Conservation (phyloP, 805 yeast genomes). For the Saturnispora ahearnii region DNA sequence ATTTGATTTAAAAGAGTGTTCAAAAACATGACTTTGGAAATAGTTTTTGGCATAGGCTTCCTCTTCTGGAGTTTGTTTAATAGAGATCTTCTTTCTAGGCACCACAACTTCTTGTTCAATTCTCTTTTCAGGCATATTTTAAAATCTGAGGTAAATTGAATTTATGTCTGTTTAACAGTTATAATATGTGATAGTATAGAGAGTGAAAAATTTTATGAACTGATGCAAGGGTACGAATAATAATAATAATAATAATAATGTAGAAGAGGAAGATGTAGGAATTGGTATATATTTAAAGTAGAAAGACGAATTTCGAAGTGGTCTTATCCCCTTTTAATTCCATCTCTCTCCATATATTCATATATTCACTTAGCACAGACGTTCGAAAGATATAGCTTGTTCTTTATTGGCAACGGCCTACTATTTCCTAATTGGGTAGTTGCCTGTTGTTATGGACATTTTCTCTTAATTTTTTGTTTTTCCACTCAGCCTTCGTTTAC, state of each 20-base stretch:
- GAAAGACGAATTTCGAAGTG: too few relatives aligned
- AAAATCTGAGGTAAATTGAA: background rate
- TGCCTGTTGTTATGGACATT: background rate
- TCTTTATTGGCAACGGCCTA: background rate
- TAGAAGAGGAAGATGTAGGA: too few relatives aligned
- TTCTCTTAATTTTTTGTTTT: background rate
- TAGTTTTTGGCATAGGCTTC: conserved; percentile 25
- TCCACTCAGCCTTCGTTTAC: background rate
- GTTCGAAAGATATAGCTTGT: too few relatives aligned
- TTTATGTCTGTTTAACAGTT: background rate
- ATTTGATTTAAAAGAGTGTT: conserved; percentile 29
- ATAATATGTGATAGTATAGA: background rate
- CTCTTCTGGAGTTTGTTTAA: conserved; percentile 28
- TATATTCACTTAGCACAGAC: too few relatives aligned
- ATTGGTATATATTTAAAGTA: too few relatives aligned
- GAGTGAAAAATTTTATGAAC: background rate
- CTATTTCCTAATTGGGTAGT: background rate
- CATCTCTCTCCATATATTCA: too few relatives aligned
- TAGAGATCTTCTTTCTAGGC: conserved; percentile 16
- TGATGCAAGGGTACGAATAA: background rate
- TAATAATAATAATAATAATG: too few relatives aligned
- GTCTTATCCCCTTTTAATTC: too few relatives aligned
- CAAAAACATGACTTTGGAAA: conserved; percentile 27
- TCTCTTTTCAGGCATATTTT: background rate
- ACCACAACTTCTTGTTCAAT: background rate